Evolutionary conservation across 2,329 filamentous ascomycete genomes (phyloP).

Genomic region (Aureobasidium pullulans): DNA sequence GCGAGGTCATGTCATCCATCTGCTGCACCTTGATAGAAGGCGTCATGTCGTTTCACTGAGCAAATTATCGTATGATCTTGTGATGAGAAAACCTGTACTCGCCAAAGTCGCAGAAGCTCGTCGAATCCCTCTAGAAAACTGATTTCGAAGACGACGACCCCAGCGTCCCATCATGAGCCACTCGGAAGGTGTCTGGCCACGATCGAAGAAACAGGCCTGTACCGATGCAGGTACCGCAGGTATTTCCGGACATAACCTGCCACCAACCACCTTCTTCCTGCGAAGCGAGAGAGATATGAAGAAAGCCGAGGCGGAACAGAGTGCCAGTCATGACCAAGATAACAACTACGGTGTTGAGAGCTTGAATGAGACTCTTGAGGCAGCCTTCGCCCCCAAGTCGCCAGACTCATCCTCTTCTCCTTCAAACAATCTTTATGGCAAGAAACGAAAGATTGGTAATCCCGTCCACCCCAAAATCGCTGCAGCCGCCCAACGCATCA

Average conservation of each 20-base stretch:
- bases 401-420: slow-evolving; percentile 17
- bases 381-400: slow-evolving; percentile 29
- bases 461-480: slow-evolving; percentile 29
- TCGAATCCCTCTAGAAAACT: background rate
- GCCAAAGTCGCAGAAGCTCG: too few species aligned
- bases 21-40: background rate
- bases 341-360: slow-evolving; percentile 52
- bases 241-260: slow-evolving; percentile 25
- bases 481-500: slow-evolving; percentile 27
- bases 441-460: slow-evolving; percentile 27
- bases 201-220: background rate
- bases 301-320: slow-evolving; percentile 21
- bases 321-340: slow-evolving; percentile 26
- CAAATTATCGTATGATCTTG: slow-evolving; percentile 5
- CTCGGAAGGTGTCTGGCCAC: background rate
- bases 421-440: slow-evolving; percentile 15
- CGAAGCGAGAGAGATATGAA: slow-evolving; percentile 46
- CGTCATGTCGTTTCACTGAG: background rate
- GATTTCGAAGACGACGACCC: background rate
- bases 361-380: slow-evolving; percentile 45
- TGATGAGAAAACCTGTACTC: background rate
- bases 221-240: slow-evolving; percentile 11
- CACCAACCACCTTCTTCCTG: slow-evolving; percentile 54
- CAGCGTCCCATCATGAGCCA: background rate
- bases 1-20: background rate